Evolutionary conservation across 1,284 basidiomycete species (phyloP), one percentile per base, ranked within the genome.

Genomic region (Leccinum subspadiceum): DNA sequence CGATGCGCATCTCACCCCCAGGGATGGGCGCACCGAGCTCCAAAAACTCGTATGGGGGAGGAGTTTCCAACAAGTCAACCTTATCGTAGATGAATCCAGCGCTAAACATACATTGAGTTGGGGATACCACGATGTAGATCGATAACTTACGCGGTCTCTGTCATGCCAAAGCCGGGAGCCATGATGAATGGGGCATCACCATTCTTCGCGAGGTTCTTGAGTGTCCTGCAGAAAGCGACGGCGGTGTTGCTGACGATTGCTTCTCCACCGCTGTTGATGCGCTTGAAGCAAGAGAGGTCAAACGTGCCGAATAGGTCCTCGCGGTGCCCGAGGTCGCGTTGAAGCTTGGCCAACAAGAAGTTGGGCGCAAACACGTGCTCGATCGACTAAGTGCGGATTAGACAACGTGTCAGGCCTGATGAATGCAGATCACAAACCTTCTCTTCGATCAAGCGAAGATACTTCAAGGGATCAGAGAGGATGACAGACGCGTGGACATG

Each of bases 131-230:
- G 2, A 37, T 33, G 37, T 1, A 7, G n/a, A 9, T 0, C 1
- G 20, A 2, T 3, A 46, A 57, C 72, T 48, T 57, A 72, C 73
- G 73, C 75, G 5, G 79, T 79, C 61, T 79, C 79, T 1, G 74
- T 80, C 79, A 79, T 79, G 49, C 79, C 79, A 44, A 79, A 79
- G 4, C 78, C 79, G 5, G 75, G 70, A 33, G 77, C 69, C 24
- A 80, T 70, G 13, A 65, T 68, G 55, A 76, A 73, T n/a, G 70
- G 62, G 24, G 56, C 53, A 24, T 71, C 37, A 1, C 75, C 70
- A 8, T 68, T 54, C 50, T 60, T 71, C 0, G 71, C 63, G 52
- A 74, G 72, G 2, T 64, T 66, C 63, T 69, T 77, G 31, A 79
- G 51, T 2, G 77, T 69, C 44, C 64, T 65, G 9, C 67, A 66